Evolutionary conservation across 768 basidiomycete genomes (phyloP).

Genomic region (Paxillus ammoniavirescens): DNA sequence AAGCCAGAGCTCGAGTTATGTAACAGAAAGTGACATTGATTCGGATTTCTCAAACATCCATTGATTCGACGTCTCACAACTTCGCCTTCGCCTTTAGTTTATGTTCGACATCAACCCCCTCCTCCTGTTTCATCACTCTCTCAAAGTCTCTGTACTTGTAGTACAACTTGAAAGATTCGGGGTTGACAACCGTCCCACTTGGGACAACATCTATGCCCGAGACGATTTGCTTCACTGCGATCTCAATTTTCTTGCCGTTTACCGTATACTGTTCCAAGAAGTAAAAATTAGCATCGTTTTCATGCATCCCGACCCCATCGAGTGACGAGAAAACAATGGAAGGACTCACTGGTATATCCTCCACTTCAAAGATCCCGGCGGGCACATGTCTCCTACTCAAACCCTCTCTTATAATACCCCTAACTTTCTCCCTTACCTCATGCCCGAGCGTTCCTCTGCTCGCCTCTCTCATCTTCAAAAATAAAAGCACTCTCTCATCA

Average conservation of each 20-base stretch:
- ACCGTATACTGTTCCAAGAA: conserved; percentile 56
- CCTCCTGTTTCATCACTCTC: conserved; percentile 17
- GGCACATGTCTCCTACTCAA: conserved; percentile 79
- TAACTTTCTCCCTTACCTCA: conserved; percentile 57
- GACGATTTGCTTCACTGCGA: conserved; percentile 75
- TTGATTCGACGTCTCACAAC: conserved; percentile 6
- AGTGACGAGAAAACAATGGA: background rate
- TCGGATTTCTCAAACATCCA: background rate
- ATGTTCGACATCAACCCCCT: conserved; percentile 3
- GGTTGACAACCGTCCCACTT: conserved; percentile 75
- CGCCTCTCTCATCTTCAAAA: conserved; percentile 63
- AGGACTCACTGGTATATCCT: conserved; percentile 64
- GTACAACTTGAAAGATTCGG: conserved; percentile 61
- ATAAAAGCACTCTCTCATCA: conserved; percentile 76
- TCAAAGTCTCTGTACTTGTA: conserved; percentile 61
- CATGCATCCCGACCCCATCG: background rate
- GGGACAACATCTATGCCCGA: conserved; percentile 64
- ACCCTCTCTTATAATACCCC: conserved; percentile 51
- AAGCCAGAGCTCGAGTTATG: too few species aligned
- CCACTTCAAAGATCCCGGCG: conserved; percentile 57
- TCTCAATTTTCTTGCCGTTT: conserved; percentile 78
- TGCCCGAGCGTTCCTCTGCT: conserved; percentile 48
- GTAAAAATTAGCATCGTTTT: background rate
- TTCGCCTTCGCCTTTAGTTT: conserved; percentile 3
- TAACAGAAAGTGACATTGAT: background rate